Evolutionary conservation across 768 basidiomycete genomes (phyloP).

Genomic region (Suillus clintonianus): DNA sequence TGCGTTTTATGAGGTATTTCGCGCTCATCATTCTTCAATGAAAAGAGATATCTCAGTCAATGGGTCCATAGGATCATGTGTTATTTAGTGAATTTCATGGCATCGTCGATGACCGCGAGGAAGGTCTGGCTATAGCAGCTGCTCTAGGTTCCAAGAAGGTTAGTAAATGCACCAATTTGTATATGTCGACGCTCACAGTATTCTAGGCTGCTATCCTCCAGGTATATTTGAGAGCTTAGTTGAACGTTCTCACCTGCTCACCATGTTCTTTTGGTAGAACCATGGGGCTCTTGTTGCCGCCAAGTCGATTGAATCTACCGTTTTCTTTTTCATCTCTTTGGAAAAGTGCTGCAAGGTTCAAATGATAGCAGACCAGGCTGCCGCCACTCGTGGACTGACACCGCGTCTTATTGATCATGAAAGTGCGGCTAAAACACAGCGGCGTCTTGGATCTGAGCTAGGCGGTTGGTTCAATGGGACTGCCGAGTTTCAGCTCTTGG

Average conservation of each 20-base stretch:
- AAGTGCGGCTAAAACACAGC: slow-evolving; percentile 28
- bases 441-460: slow-evolving; percentile 23
- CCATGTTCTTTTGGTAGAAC: slow-evolving; percentile 17
- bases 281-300: slow-evolving; percentile 28
- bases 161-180: background rate
- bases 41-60: background rate
- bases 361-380: slow-evolving; percentile 31
- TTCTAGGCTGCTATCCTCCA: slow-evolving; percentile 23
- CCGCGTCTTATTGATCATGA: slow-evolving; percentile 13
- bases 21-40: background rate
- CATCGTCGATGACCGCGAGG: slow-evolving; percentile 34
- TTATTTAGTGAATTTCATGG: slow-evolving; percentile 36
- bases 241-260: background rate
- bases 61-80: slow-evolving; percentile 22
- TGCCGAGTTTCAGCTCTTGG: slow-evolving; percentile 39
- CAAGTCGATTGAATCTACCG: slow-evolving; percentile 23
- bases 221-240: slow-evolving; percentile 2
- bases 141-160: slow-evolving; percentile 28
- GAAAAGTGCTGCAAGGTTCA: slow-evolving; percentile 34
- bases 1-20: slow-evolving; percentile 31
- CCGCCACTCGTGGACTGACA: slow-evolving; percentile 15
- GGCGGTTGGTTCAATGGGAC: slow-evolving; percentile 42
- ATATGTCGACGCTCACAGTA: background rate
- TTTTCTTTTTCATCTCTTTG: slow-evolving; percentile 23
- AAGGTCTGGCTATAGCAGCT: slow-evolving; percentile 33